Evolutionary conservation across 495 filamentous ascomycete genomes (phyloP), one percentile per base, ranked within the genome.

Genomic region (Podospora tetraspora): DNA sequence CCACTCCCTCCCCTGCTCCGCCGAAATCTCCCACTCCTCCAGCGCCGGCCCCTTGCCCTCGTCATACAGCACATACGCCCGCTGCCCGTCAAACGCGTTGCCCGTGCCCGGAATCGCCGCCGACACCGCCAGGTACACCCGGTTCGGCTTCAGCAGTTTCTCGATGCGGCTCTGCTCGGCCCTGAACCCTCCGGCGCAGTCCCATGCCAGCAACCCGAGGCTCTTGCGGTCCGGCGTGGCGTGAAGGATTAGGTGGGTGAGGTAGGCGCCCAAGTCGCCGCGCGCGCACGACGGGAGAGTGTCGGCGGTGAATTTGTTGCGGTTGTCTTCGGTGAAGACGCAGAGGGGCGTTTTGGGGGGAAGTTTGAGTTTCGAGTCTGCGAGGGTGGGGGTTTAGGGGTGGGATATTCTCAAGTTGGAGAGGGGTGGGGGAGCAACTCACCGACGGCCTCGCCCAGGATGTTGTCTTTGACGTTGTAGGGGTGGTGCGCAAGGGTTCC

Each of bases 1-100:
- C 59, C 59, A 61, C 22, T 27, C 29, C 59, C 1, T 9, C 24
- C 59, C 16, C 59, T 9, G 9, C 27, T 29, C 59, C 25, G 22
- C 59, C 27, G 59, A 16, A n/a, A 24, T n/a, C 24, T 61, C 59
- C 59, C 59, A 61, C 59, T 61, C 59, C 59, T 61, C 59, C 59
- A 61, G 2, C 59, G 3, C 0, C 59, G 6, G 22, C 59, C 59
- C 59, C 25, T 19, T 61, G 19, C 59, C 59, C 59, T 61, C 59
- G 3, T 61, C 59, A 61, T n/a, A 61, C 25, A 61, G 3, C 27
- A 61, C 59, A 21, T 61, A 61, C 16, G 24, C 59, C 16, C 59
- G 12, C 25, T 61, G 59, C 59, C 59, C 59, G 21, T 29, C 25
- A 30, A 29, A 32, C 11, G 12, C 3, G 43, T n/a, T n/a, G 16